Base-by-base conservation (phyloP, 2,329 filamentous ascomycete genomes). In the Dendryphion nanum region DNA sequence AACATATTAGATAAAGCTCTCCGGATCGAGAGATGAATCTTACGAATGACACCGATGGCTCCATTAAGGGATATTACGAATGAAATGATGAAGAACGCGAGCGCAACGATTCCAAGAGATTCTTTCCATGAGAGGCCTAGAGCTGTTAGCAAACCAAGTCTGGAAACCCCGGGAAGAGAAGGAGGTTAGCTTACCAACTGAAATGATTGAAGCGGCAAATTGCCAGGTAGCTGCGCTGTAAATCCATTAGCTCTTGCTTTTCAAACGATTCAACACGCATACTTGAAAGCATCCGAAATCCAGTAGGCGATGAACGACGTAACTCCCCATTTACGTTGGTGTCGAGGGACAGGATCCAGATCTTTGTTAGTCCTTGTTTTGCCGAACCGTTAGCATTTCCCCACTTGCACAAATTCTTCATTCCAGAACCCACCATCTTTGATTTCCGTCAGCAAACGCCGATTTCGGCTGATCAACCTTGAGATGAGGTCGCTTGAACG, bases 31-130 rank as follows among this genome's bases (percentile, higher is more conserved):
- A 4, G 33, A 16, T 5, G 30, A 12, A 35, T 26, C 45, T 13
- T 53, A 55, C 50, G 48, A 34, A 60, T 59, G 2, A 65, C 63
- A 7, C 65, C 64, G n/a, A 57, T 66, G 7, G 78, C 76, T 15
- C 81, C 78, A 47, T 79, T 82, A 8, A 75, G 67, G 10, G 76
- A 75, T 30, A 83, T 82, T n/a, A 83, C 77, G 30, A 79, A 69
- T 23, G 71, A 74, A 28, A 78, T 71, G 40, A 76, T 73, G 50
- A 76, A 71, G 59, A 75, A 75, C 13, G 66, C 69, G 14, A 75
- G 56, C 13, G 73, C 72, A 19, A 76, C 70, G 40, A 78, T 80
- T 30, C 63, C 69, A 34, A 78, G 67, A 4, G 74, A 74, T 51
- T 82, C 78, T 33, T 70, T 67, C 68, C 76, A 81, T 37, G 68